Evolutionary conservation across 2,329 filamentous ascomycete genomes (phyloP), one percentile per base, ranked within the genome.

Genomic region (Uncinocarpus reesii): DNA sequence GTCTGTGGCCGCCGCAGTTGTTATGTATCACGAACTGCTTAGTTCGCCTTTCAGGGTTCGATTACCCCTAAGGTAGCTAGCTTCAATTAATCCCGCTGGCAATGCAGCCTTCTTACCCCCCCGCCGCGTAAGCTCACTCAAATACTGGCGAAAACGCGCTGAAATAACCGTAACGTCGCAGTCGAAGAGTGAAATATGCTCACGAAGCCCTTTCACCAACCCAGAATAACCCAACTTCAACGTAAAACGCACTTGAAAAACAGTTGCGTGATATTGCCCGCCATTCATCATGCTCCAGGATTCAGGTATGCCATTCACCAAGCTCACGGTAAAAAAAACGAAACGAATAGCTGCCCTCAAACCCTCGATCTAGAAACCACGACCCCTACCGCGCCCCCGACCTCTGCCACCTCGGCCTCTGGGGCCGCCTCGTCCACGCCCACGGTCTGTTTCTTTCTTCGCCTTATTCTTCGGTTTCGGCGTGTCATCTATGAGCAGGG

Each of bases 381-480:
- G 50, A 49, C 68, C 66, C 50, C 77, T 68, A 15, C 78, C 78
- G 47, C 79, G 69, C 20, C 78, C 74, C 40, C 76, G 65, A 11
- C 75, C 72, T 40, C 69, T 60, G 15, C 76, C 69, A 51, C 79
- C 73, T 23, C 73, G 65, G 44, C 72, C 57, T 34, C 70, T 66
- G 36, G 74, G 65, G 16, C 70, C 64, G 40, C 71, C 64, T 37
- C 74, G 69, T 38, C 71, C 67, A 29, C 66, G 65, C 23, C 78
- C 77, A 41, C 81, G 73, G 45, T 71, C 69, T 35, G 63, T 77
- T 72, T 96, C 92, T 77, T 98, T 98, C 64, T 90, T 80, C 21
- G 92, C 90, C 81, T 98, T 98, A 74, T 98, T 98, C 84, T 96
- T 96, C 53, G 92, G 90, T 76, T 98, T 98, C 44, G 90, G 88